Base-by-base conservation (phyloP, 108 stramenopile genomes). In the Epithemia pelagica region DNA sequence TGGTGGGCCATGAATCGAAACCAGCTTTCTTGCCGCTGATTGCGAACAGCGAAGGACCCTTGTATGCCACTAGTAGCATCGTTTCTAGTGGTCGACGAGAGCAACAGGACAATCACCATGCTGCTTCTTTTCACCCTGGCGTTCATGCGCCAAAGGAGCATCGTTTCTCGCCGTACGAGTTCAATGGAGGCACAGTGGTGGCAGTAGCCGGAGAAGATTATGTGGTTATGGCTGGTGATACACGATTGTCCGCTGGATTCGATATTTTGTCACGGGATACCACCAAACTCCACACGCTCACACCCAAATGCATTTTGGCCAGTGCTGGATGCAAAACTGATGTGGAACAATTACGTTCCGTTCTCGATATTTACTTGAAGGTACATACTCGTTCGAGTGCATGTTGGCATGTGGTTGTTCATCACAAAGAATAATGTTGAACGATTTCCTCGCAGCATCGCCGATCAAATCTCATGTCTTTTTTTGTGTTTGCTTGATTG, bases 321-420 rank as follows among this genome's bases (percentile, higher is more conserved):
- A 91, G 90, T 59, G 95, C 94, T 23, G 98, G 98, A 21, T 97
- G 98, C 80, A 90, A 95, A 65, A 95, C 96, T 26, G 98, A 99
- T 78, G 87, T 99, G 54, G 93, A 94, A 70, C 94, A 96, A 52
- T 76, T 99, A 62, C 83, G 92, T 32, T 77, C 80, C 54, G 90
- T 93, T 21, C 81, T 99, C 31, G 93, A 96, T 69, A 91, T 94
- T 72, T 82, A 82, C 52, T 85, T 85, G 83, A 92, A 87, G 73
- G 77, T 83, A 28, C 32, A 56, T 26, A 23, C 29, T 22, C 54
- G 55, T 8, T 24, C 10, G 15, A 32, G 32, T 32, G 30, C 15
- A 59, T 15, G 22, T 26, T 19, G 61, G 20, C 29, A 58, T 10
- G 58, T 23, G 58, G 20, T 19, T 15, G 15, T 52, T n/a, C n/a